A percentile compares a stretch with the other conserved stretches of the same genome.
phyloP scores from a whole-genome alignment of 2,329 filamentous ascomycete species.

The Sarocladium strictum region DNA sequence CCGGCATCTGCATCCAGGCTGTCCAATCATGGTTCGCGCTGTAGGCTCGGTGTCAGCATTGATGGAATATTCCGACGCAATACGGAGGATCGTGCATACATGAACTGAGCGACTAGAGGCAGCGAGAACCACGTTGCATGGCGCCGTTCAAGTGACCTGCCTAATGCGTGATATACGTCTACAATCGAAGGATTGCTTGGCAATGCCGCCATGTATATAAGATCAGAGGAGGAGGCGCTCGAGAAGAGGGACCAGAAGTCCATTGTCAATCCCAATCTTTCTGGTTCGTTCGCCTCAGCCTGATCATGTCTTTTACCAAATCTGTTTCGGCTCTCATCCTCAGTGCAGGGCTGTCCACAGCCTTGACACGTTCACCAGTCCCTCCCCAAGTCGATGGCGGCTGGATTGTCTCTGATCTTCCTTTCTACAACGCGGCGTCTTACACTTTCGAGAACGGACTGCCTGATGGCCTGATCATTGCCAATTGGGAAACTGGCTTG shows the following conservation, averaged over 20 bases:
- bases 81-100: not conserved
- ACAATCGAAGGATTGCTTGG: not conserved
- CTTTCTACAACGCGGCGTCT: constrained; percentile 1
- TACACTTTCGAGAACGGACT: constrained; percentile 17
- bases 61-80: not conserved
- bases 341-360: constrained; percentile 5
- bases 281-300: not conserved
- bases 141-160: not conserved
- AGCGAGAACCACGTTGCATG: not conserved
- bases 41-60: not conserved
- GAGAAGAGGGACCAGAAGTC: not conserved
- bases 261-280: not conserved
- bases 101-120: not conserved
- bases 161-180: not conserved
- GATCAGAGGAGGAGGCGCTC: not conserved
- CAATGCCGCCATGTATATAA: not conserved
- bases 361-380: not conserved
- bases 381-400: constrained; percentile 7
- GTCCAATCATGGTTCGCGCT: not conserved
- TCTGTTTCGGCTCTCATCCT: not conserved
- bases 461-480: constrained; percentile 17
- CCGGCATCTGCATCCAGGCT: too few species aligned
- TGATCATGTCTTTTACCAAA: constrained; percentile 5
- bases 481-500: constrained; percentile 15
- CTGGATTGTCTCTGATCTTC: constrained; percentile 1